These are phyloP conservation scores for Coriolopsis trogii DNA, from an alignment of 1,284 basidiomycete species.

Conservation along the genomic window DNA sequence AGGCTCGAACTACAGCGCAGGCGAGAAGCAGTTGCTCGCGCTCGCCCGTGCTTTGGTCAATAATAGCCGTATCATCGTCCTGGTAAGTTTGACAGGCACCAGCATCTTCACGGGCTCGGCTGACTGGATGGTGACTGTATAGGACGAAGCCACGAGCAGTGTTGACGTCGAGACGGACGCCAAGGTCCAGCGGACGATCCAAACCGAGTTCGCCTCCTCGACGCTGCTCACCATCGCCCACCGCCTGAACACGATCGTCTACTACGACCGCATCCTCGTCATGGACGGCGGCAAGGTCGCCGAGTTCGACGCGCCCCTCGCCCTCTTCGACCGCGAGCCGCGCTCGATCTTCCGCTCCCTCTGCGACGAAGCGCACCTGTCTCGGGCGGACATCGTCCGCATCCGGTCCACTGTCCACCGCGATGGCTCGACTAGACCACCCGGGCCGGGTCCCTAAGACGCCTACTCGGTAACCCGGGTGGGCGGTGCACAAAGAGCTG, in stretches of 20 bases:
- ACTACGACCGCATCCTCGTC: conserved; percentile 78
- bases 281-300: conserved; percentile 72
- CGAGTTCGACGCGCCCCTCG: conserved; percentile 80
- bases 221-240: conserved; percentile 78
- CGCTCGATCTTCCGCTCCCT: conserved; percentile 80
- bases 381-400: conserved; percentile 52
- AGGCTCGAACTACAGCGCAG: conserved; percentile 77
- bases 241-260: conserved; percentile 78
- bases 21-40: conserved; percentile 81
- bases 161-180: conserved; percentile 85
- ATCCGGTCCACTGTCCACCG: conserved; percentile 37
- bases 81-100: conserved; percentile 50
- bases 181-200: conserved; percentile 76
- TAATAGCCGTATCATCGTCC: conserved; percentile 68
- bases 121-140: conserved; percentile 1
- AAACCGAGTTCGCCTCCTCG: conserved; percentile 64
- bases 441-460: no score
- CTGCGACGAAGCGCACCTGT: conserved; percentile 73
- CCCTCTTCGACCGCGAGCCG: conserved; percentile 67
- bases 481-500: no score
- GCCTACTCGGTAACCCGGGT: no score
- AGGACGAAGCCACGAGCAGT: conserved; percentile 82
- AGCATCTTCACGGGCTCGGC: no score
- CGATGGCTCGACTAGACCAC: no score
- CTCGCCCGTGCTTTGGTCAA: conserved; percentile 75